A percentile compares a stretch with the other conserved stretches of the same genome.
Conservation (phyloP, 2,329 filamentous ascomycete genomes). For the Calonectria leucothoes region DNA sequence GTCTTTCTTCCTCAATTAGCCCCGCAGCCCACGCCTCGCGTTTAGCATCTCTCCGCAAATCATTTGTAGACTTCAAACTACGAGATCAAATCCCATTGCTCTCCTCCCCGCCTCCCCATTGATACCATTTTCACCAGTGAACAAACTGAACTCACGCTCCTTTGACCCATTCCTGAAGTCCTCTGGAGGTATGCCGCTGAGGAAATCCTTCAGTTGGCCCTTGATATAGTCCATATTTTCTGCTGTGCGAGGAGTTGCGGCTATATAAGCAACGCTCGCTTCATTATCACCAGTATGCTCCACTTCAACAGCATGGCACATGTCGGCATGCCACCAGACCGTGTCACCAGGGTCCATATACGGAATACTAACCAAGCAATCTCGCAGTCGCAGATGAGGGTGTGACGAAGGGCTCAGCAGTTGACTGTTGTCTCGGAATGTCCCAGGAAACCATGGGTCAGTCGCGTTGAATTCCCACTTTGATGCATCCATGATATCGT, state of each 20-base stretch:
- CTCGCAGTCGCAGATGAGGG: background rate
- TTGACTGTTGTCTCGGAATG: background rate
- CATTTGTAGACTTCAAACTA: background rate
- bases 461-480: background rate
- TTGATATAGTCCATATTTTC: constrained; percentile 7
- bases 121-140: background rate
- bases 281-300: constrained; percentile 6
- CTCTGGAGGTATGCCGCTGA: background rate
- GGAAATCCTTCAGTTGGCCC: background rate
- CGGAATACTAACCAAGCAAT: constrained; percentile 2
- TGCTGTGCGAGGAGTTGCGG: background rate
- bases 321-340: constrained; percentile 14
- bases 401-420: background rate
- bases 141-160: background rate
- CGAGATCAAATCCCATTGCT: background rate
- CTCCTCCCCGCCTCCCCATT: background rate
- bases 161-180: constrained; percentile 5
- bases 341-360: background rate
- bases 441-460: background rate
- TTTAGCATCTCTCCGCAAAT: constrained; percentile 43
- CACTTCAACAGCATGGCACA: constrained; percentile 5
- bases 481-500: background rate
- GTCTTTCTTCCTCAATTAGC: constrained; percentile 36
- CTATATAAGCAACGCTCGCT: constrained; percentile 3
- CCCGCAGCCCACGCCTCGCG: constrained; percentile 37